phyloP scores from a whole-genome alignment of 2,329 filamentous ascomycete species.

The Rhynchosporium graminicola region DNA sequence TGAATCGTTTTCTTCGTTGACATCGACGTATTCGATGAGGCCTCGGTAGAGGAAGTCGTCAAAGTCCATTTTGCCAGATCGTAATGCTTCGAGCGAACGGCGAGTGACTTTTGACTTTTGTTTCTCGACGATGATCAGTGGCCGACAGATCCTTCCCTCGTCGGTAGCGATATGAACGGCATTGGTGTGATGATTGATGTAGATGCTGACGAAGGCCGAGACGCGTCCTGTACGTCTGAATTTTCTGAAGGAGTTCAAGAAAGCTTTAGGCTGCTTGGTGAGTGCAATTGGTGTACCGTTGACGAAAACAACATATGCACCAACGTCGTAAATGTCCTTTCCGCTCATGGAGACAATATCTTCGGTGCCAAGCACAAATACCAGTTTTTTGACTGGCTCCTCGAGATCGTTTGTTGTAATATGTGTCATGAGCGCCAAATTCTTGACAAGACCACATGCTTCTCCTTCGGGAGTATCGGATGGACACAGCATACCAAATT shows the following conservation, averaged over 20 bases:
- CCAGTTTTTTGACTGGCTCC: conserved; percentile 80
- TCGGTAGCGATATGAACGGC: conserved; percentile 96
- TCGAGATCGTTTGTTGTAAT: conserved; percentile 97
- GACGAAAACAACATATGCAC: conserved; percentile 87
- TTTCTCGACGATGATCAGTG: conserved; percentile 92
- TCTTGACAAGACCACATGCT: conserved; percentile 96
- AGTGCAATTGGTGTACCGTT: conserved; percentile 93
- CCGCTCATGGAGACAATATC: conserved; percentile 80
- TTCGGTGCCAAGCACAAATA: conserved; percentile 83
- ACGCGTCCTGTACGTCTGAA: conserved; percentile 88
- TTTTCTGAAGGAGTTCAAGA: conserved; percentile 80
- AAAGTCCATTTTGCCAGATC: conserved; percentile 82
- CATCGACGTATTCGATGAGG: conserved; percentile 93
- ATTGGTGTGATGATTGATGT: conserved; percentile 89
- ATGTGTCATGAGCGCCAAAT: conserved; percentile 97
- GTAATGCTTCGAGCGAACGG: conserved; percentile 77
- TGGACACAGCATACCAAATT: conserved; percentile 97
- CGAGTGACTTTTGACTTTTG: conserved; percentile 77
- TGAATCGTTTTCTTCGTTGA: conserved; percentile 97
- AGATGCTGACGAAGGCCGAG: conserved; percentile 94
- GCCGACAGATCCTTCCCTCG: conserved; percentile 93
- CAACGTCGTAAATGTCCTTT: conserved; percentile 80
- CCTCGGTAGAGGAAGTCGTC: conserved; percentile 91
- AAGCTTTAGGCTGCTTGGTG: conserved; percentile 82
- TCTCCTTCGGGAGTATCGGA: conserved; percentile 98